Evolutionary conservation across 257 asterid genomes (phyloP).

Genomic region (Catharanthus roseus): DNA sequence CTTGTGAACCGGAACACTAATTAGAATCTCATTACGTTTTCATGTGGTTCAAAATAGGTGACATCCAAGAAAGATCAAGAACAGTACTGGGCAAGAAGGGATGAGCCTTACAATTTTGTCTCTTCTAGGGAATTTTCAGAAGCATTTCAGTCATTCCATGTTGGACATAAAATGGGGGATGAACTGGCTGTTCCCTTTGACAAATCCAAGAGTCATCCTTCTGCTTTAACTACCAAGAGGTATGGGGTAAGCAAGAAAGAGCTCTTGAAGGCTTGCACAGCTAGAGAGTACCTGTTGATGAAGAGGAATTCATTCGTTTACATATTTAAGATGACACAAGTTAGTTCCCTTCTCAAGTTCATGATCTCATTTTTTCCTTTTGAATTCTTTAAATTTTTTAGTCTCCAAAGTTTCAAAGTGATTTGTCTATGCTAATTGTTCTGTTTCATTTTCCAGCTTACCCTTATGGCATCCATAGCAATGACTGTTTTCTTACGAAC

Average conservation of each 20-base stretch:
- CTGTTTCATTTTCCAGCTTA: slow-evolving; percentile 48
- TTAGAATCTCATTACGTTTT: neutral
- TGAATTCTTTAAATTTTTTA: neutral
- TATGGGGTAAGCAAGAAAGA: slow-evolving; percentile 12
- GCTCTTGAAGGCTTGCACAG: slow-evolving; percentile 13
- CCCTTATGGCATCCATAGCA: slow-evolving; percentile 50
- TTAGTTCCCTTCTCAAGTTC: slow-evolving; percentile 16
- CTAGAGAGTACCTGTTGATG: slow-evolving; percentile 13
- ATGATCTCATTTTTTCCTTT: neutral
- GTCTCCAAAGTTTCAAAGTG: neutral
- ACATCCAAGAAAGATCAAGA: slow-evolving; percentile 16
- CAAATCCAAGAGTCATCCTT: slow-evolving; percentile 12
- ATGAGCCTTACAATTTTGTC: slow-evolving; percentile 5
- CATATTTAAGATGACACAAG: slow-evolving; percentile 15
- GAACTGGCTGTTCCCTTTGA: slow-evolving; percentile 11
- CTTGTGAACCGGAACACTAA: neutral
- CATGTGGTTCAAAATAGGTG: neutral
- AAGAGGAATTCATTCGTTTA: slow-evolving; percentile 14
- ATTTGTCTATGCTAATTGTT: neutral
- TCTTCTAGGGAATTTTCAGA: slow-evolving; percentile 10
- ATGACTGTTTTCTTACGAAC: slow-evolving; percentile 88
- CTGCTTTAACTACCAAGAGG: slow-evolving; percentile 11
- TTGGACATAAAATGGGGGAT: slow-evolving; percentile 13
- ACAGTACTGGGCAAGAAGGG: slow-evolving; percentile 6
- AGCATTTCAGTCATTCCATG: slow-evolving; percentile 14